Conservation (phyloP, 768 basidiomycete species). For the Cystofilobasidium ferigula region DNA sequence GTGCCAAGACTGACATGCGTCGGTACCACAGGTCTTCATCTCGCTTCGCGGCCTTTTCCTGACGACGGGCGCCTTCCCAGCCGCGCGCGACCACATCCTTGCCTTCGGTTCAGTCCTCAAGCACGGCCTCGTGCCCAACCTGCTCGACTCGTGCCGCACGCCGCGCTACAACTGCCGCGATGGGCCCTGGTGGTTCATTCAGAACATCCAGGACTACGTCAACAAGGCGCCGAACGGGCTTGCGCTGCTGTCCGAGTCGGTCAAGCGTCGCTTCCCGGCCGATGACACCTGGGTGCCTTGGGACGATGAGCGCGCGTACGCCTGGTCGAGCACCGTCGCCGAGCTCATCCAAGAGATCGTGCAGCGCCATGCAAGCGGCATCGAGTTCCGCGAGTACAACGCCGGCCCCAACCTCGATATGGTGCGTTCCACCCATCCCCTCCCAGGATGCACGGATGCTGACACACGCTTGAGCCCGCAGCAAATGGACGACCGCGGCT, state of each 20-base stretch:
- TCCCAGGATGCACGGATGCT: background rate
- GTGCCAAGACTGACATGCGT: background rate
- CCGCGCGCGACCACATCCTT: conserved; percentile 76
- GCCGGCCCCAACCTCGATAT: conserved; percentile 93
- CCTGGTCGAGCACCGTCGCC: conserved; percentile 70
- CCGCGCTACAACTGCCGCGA: conserved; percentile 93
- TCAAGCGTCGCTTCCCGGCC: conserved; percentile 86
- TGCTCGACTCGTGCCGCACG: conserved; percentile 74
- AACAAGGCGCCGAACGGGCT: conserved; percentile 71
- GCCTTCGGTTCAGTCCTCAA: conserved; percentile 39
- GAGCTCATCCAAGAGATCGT: conserved; percentile 94
- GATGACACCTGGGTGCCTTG: conserved; percentile 90
- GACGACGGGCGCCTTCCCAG: conserved; percentile 67
- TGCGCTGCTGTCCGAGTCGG: conserved; percentile 61
- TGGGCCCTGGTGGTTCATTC: conserved; percentile 98
- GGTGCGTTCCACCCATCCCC: conserved; percentile 29
- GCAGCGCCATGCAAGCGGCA: conserved; percentile 84
- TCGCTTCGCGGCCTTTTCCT: conserved; percentile 85
- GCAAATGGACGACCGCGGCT: conserved; percentile 86
- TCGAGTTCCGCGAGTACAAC: conserved; percentile 88
- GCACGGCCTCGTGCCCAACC: conserved; percentile 72
- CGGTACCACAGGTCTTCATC: conserved; percentile 49
- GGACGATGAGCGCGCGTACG: conserved; percentile 74
- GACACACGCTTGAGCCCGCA: background rate
- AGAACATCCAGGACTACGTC: conserved; percentile 93